phyloP scores from a whole-genome alignment of 1,284 basidiomycete genomes.

The Ceratobasidium sp. region DNA sequence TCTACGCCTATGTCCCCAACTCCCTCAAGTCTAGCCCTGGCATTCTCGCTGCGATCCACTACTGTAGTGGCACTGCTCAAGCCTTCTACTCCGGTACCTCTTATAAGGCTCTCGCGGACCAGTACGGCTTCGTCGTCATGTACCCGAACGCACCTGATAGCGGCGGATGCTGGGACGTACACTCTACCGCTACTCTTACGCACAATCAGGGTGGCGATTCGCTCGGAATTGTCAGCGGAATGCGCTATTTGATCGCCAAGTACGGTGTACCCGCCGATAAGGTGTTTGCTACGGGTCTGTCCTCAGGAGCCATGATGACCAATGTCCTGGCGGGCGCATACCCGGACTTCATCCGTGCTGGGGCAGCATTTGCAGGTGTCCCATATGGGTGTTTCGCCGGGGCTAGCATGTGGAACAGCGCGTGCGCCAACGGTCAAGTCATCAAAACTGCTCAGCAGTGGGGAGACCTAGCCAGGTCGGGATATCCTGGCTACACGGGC shows the following conservation, averaged over 20 bases:
- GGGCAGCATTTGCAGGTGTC: constrained; percentile 63
- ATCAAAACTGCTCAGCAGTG: constrained; percentile 62
- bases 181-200: constrained; percentile 62
- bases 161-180: constrained; percentile 67
- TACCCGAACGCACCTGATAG: constrained; percentile 54
- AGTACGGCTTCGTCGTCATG: constrained; percentile 60
- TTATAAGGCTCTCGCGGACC: constrained; percentile 61
- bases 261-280: constrained; percentile 60
- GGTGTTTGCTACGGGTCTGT: constrained; percentile 64
- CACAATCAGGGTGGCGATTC: constrained; percentile 67
- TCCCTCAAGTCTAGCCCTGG: constrained; percentile 57
- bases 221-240: constrained; percentile 62
- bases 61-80: constrained; percentile 63
- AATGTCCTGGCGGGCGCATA: constrained; percentile 66
- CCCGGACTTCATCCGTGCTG: constrained; percentile 65
- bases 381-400: constrained; percentile 66
- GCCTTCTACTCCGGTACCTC: constrained; percentile 62
- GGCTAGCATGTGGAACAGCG: constrained; percentile 61
- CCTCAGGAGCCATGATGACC: constrained; percentile 71
- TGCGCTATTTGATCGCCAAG: constrained; percentile 62
- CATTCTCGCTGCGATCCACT: constrained; percentile 64
- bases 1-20: constrained; percentile 59
- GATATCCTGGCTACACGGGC: constrained; percentile 65
- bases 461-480: constrained; percentile 60
- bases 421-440: constrained; percentile 60